These are phyloP conservation scores for Letharia lupina DNA, from an alignment of 495 filamentous ascomycete genomes.

Conservation along the genomic window DNA sequence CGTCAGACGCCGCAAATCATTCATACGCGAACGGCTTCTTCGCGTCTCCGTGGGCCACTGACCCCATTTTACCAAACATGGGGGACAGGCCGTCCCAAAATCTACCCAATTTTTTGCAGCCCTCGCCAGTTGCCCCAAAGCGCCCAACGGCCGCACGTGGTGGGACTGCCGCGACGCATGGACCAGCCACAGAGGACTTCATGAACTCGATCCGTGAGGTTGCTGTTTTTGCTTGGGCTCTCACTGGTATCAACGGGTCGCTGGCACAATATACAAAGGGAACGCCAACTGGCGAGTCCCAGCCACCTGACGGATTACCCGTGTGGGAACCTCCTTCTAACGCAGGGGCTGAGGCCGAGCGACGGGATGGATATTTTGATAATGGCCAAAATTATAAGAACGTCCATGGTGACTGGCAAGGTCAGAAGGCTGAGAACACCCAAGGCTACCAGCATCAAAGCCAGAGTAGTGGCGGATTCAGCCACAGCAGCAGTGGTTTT, in stretches of 20 bases:
- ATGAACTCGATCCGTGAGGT: constrained; percentile 78
- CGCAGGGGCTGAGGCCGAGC: constrained; percentile 8
- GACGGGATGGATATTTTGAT: constrained; percentile 1
- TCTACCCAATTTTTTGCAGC: constrained; percentile 18
- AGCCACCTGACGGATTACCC: constrained; percentile 49
- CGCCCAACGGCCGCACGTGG: constrained; percentile 35
- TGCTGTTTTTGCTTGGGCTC: constrained; percentile 74
- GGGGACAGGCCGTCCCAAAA: constrained; percentile 12
- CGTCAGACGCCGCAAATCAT: constrained; percentile 37
- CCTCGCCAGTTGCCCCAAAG: constrained; percentile 26
- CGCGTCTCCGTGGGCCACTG: constrained; percentile 65
- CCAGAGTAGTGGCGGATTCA: neutral
- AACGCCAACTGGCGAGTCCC: constrained; percentile 49
- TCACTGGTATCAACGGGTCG: constrained; percentile 73
- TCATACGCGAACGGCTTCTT: constrained; percentile 60
- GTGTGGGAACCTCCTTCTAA: constrained; percentile 39
- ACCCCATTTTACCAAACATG: constrained; percentile 43
- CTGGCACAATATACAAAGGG: constrained; percentile 57
- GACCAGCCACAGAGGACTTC: constrained; percentile 46
- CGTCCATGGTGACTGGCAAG: neutral
- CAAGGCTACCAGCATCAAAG: neutral
- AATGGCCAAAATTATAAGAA: neutral
- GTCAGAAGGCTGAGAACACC: neutral
- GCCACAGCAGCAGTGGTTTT: neutral
- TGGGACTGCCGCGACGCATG: constrained; percentile 35